Base-by-base conservation (phyloP, 2,329 filamentous ascomycete species). In the Colletotrichum orbiculare region DNA sequence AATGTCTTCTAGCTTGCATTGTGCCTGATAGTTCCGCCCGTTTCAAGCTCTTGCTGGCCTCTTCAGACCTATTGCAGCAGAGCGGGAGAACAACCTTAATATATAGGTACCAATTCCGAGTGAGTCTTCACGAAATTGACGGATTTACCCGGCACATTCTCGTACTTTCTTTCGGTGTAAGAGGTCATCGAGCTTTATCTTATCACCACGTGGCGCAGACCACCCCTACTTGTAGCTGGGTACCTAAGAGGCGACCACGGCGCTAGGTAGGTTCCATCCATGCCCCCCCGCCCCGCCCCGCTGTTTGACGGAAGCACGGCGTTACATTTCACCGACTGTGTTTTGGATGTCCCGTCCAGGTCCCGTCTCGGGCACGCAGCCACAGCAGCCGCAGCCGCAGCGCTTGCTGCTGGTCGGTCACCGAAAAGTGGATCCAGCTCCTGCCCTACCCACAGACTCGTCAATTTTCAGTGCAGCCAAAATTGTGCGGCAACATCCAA, bases 1-100 rank as follows among this genome's bases (percentile, higher is more conserved):
- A 60, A 69, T 81, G 78, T 67, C 73, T 75, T 69, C 79, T 75
- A 43, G 79, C 77, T 74, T 81, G 79, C 80, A 82, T 81, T 50
- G 54, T 75, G 66, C 37, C 33, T 59, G 37, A 13, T 15, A 41
- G 33, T 37, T 45, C 34, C 43, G 9, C 13, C 52, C 50, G 50
- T 11, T 4, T 55, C n/a, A 34, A 7, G 7, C 17, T 42, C 17
- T 42, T 15, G 1, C 41, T 43, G 4, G 6, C 43, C 37, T 13
- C 17, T 34, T 45, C 15, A 46, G 12, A 9, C 4, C 6, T 41
- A 46, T 17, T 17, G 17, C 9, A 13, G 35, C 4, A 7, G 5
- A 34, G 2, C 9, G 6, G 9, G 42, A 17, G 9, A 34, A 33
- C 25, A 12, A 50, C 4, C 15, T 48, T 50, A 63, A 63, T 66